Evolutionary conservation across 345 rosid genomes (phyloP), one percentile per base, ranked within the genome.

Genomic region (Hirschfeldia incana): DNA sequence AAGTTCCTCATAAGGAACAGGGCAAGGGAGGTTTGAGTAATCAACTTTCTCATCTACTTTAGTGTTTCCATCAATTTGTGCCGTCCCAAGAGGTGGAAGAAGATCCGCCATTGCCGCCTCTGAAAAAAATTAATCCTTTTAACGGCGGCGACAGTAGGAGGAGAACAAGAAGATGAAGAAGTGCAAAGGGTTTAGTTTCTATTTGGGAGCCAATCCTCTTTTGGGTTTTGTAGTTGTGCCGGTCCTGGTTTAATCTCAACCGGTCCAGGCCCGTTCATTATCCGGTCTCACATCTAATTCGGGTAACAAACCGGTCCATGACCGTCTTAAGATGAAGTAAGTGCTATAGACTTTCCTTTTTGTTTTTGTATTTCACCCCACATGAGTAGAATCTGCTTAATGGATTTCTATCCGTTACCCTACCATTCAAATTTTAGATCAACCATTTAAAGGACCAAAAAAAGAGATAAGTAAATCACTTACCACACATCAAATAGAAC

Each of bases 1-100:
- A 83, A 92, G 80, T 82, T 94, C 98, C 72, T 94, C 98, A 46
- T 87, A 94, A 29, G 98, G 92, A 83, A 92, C 82, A 67, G 98
- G 98, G 77, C 97, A 92, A 60, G 97, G 97, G 58, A 94, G 92
- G 70, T 89, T 85, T 66, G 82, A 67, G 88, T 88, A 94, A 75
- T 94, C 93, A 6, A 85, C 88, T 80, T 86, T 90, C 81, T 87
- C 91, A 29, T 73, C 86, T 37, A 37, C 80, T 77, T 84, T 82
- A 63, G 57, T 13, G 71, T 75, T 83, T 4, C 27, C 78, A 30
- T 85, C 91, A n/a, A 72, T 62, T 55, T 70, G 76, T 17, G 82
- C 42, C 15, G 85, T 8, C 32, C 51, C 30, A 33, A 76, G 77
- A 0, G 92, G 86, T 74, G 91, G 85, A 70, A 75, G 74, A 13